Percentiles rank a stretch among this genome's conserved stretches.
These are phyloP conservation scores for Medicago lupulina DNA, from an alignment of 306 rosid genomes.

Conservation along the genomic window DNA sequence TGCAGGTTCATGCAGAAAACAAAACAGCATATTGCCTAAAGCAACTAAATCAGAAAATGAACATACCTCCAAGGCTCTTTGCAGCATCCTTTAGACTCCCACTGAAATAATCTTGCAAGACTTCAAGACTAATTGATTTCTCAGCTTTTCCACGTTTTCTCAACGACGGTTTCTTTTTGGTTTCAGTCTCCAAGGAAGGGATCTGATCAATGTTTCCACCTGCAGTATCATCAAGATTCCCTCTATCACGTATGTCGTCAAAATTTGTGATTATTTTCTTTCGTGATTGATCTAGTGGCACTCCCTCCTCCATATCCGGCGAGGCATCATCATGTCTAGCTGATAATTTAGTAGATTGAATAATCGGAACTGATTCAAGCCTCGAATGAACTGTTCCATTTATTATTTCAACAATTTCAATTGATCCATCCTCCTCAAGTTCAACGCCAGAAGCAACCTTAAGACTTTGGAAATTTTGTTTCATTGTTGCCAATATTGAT, in stretches of 20 bases:
- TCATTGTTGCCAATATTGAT: conserved; percentile 72
- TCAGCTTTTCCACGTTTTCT: conserved; percentile 92
- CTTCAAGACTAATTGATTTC: conserved; percentile 83
- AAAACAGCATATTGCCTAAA: conserved; percentile 16
- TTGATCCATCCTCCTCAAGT: conserved; percentile 53
- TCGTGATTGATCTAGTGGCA: conserved; percentile 47
- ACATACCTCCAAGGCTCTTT: conserved; percentile 89
- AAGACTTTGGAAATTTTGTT: conserved; percentile 74
- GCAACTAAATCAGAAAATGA: conserved; percentile 4
- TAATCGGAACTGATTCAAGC: conserved; percentile 56
- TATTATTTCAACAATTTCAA: conserved; percentile 68
- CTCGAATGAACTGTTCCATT: conserved; percentile 54
- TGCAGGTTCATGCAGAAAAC: conserved; percentile 1
- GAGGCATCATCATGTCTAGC: conserved; percentile 42
- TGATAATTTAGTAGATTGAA: conserved; percentile 45
- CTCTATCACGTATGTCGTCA: conserved; percentile 48
- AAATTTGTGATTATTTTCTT: conserved; percentile 34
- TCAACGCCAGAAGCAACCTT: conserved; percentile 75
- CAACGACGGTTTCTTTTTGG: conserved; percentile 58
- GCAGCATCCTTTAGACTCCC: conserved; percentile 98
- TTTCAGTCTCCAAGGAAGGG: conserved; percentile 55
- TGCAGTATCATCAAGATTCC: conserved; percentile 36
- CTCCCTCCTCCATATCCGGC: conserved; percentile 45
- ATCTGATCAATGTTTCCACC: conserved; percentile 46
- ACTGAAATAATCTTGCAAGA: conserved; percentile 79